phyloP scores from a whole-genome alignment of 75 land plant genomes.

The Picea sitchensis region DNA sequence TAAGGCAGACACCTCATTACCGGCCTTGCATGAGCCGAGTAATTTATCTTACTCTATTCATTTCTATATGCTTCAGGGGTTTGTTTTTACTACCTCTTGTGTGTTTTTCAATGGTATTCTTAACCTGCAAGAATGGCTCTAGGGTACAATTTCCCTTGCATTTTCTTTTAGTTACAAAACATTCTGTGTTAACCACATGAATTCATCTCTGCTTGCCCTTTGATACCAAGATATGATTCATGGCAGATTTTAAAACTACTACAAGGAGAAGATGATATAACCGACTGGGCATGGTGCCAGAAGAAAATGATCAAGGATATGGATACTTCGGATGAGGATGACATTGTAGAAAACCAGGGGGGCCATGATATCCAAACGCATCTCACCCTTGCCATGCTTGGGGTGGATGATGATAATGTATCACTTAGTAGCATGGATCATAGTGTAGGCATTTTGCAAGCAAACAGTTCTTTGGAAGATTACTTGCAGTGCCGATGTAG shows the following conservation, averaged over 20 bases:
- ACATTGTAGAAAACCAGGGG: slow-evolving; percentile 13
- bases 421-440: slow-evolving; percentile 65
- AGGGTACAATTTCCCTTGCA: background rate
- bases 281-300: slow-evolving; percentile 43
- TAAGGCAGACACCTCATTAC: slow-evolving; percentile 54
- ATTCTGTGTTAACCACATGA: background rate
- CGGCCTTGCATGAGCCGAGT: slow-evolving; percentile 73
- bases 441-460: background rate
- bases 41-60: slow-evolving; percentile 10
- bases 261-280: slow-evolving; percentile 52
- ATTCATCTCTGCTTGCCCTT: background rate
- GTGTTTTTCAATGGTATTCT: background rate
- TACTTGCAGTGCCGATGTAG: too few species aligned
- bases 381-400: slow-evolving; percentile 80
- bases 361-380: slow-evolving; percentile 45
- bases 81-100: background rate
- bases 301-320: slow-evolving; percentile 23
- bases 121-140: background rate
- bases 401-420: slow-evolving; percentile 64
- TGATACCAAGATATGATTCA: slow-evolving; percentile 6
- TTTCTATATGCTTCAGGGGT: background rate
- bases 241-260: slow-evolving; percentile 67
- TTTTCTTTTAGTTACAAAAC: background rate
- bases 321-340: slow-evolving; percentile 36
- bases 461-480: too few species aligned